Evolutionary conservation across 352 stramenopile species (phyloP).

Genomic region (Blastocystis sp.): DNA sequence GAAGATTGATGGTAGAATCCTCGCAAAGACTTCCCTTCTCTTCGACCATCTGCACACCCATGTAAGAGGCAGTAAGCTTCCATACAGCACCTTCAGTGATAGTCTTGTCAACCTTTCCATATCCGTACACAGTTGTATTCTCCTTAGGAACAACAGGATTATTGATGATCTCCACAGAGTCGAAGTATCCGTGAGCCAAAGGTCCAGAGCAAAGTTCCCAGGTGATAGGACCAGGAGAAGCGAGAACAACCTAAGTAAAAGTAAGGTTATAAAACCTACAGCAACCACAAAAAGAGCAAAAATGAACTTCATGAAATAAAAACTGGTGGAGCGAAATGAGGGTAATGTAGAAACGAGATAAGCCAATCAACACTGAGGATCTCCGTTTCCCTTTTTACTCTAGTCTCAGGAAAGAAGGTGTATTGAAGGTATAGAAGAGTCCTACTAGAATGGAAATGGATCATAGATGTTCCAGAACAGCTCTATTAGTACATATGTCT

Average conservation of each 20-base stretch:
- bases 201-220: constrained; percentile 18
- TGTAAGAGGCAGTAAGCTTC: constrained; percentile 48
- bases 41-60: background rate
- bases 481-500: no score
- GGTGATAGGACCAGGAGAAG: constrained; percentile 56
- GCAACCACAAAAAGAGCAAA: constrained; percentile 20
- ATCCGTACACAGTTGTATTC: constrained; percentile 53
- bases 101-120: constrained; percentile 19
- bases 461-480: no score
- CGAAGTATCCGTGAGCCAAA: constrained; percentile 14
- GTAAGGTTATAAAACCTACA: background rate
- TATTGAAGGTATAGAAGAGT: no score
- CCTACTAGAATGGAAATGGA: no score
- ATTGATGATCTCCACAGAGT: constrained; percentile 32
- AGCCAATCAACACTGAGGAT: background rate
- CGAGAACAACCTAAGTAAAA: background rate
- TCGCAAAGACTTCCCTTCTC: constrained; percentile 55
- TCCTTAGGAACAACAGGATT: constrained; percentile 45
- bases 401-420: background rate
- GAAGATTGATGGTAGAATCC: constrained; percentile 19
- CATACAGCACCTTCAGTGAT: constrained; percentile 11
- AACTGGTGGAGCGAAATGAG: background rate
- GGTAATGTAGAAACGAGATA: constrained; percentile 19
- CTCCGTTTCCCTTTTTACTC: background rate
- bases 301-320: constrained; percentile 16